Evolutionary conservation across 2,329 filamentous ascomycete genomes (phyloP).

Genomic region (Chrysosporium queenslandicum): DNA sequence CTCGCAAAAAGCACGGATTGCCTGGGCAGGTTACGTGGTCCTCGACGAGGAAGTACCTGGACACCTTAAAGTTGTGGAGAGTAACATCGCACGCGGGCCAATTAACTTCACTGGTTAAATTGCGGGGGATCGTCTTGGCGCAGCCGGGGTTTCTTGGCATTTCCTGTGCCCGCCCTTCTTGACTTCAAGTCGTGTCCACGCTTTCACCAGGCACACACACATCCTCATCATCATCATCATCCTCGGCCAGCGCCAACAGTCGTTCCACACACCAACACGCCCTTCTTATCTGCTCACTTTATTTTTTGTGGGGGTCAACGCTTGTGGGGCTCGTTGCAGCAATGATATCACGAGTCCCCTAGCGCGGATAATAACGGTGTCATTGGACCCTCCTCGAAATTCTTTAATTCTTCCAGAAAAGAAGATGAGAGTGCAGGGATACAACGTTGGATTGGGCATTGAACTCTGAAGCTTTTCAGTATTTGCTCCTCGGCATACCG

Average conservation of each 20-base stretch:
- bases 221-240: too few relatives aligned
- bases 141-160: background rate
- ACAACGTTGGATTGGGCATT: background rate
- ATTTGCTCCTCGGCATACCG: background rate
- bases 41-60: background rate
- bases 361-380: background rate
- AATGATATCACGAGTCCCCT: background rate
- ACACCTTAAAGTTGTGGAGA: background rate
- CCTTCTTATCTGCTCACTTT: background rate
- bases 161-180: too few relatives aligned
- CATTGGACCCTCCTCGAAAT: background rate
- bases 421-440: background rate
- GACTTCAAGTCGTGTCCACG: too few relatives aligned
- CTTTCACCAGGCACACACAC: background rate
- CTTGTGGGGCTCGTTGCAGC: background rate
- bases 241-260: background rate
- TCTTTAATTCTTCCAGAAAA: conserved; percentile 6
- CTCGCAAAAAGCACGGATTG: too few relatives aligned
- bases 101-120: background rate
- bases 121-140: conserved; percentile 9
- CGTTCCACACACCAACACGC: background rate
- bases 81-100: background rate
- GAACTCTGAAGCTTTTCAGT: background rate
- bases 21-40: background rate
- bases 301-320: background rate